Evolutionary conservation across 805 yeast species (phyloP).

Genomic region (Ogataea pini): DNA sequence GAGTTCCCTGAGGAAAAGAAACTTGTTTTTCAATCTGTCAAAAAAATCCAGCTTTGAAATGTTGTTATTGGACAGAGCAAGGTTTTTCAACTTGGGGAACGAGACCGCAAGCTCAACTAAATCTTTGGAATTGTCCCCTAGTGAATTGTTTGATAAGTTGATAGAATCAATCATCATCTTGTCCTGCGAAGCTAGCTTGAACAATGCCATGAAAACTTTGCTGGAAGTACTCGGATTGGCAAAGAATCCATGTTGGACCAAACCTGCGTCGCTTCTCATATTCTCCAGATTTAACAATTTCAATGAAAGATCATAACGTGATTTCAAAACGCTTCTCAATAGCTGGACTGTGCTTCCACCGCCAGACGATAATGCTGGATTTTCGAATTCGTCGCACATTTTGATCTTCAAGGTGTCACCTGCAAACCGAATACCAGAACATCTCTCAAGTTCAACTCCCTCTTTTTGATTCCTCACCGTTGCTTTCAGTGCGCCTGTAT

Average conservation of each 20-base stretch:
- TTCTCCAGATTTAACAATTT: slow-evolving; percentile 70
- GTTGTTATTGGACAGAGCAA: slow-evolving; percentile 77
- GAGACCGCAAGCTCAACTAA: slow-evolving; percentile 67
- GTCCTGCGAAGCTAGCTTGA: slow-evolving; percentile 69
- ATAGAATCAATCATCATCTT: slow-evolving; percentile 64
- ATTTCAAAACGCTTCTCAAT: slow-evolving; percentile 57
- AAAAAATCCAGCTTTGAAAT: slow-evolving; percentile 58
- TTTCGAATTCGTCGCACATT: slow-evolving; percentile 31
- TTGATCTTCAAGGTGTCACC: slow-evolving; percentile 63
- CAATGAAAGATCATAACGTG: slow-evolving; percentile 64
- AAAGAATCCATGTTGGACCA: slow-evolving; percentile 65
- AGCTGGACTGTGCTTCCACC: slow-evolving; percentile 54
- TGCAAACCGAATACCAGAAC: slow-evolving; percentile 82
- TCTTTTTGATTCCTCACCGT: slow-evolving; percentile 54
- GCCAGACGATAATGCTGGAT: slow-evolving; percentile 22
- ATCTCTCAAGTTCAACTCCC: slow-evolving; percentile 57
- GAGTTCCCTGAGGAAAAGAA: slow-evolving; percentile 71
- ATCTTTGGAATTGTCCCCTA: slow-evolving; percentile 57
- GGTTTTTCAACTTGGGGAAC: slow-evolving; percentile 74
- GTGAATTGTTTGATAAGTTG: slow-evolving; percentile 63
- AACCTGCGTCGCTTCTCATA: slow-evolving; percentile 61
- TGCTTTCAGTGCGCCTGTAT: slow-evolving; percentile 54
- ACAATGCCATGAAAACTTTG: slow-evolving; percentile 86
- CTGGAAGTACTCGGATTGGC: slow-evolving; percentile 44
- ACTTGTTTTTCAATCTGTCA: slow-evolving; percentile 77